Evolutionary conservation across 306 rosid species (phyloP), one percentile per base, ranked within the genome.

Genomic region (barrel medic (Medicago truncatula)): DNA sequence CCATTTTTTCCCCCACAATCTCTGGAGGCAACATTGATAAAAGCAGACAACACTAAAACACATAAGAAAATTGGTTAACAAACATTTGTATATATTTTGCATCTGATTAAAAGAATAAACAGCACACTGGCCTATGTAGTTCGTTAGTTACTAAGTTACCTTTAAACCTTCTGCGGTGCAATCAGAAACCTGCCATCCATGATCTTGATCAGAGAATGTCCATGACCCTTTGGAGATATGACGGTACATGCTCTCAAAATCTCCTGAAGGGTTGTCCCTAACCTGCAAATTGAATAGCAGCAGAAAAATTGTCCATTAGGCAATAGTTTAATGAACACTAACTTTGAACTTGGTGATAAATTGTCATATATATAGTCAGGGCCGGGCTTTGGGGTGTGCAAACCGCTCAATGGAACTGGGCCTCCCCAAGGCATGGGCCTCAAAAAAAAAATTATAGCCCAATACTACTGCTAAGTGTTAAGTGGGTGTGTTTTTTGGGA

Each of bases 171-270:
- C 97, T 7, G 97, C 96, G 7, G 97, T 89, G 67, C 91, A 88
- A 79, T 92, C 96, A 15, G 97, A 90, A 81, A 88, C 91, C 78
- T 88, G 91, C 97, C 96, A 92, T 80, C 97, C 97, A 16, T 90
- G 96, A 70, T 92, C 97, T 67, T 83, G 87, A 66, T 92, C 94
- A 5, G 97, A 92, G 73, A 90, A 90, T 18, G 96, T 86, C 97
- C 97, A 92, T 12, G 91, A 70, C 17, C 97, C 97, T 81, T 90
- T 92, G 8, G 94, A 92, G 47, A 86, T 92, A 77, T 92, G 96
- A 52, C 92, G 89, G 73, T 80, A 14, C 96, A 90, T 90, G 18
- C 77, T 80, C 63, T 74, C 78, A 53, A 88, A 90, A 68, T 90
- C 88, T 41, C 93, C 94, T 0, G 70, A 80, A 49, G 92, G 89